Base-by-base conservation (phyloP, 2,329 filamentous ascomycete species). In the Westerdykella sp. region DNA sequence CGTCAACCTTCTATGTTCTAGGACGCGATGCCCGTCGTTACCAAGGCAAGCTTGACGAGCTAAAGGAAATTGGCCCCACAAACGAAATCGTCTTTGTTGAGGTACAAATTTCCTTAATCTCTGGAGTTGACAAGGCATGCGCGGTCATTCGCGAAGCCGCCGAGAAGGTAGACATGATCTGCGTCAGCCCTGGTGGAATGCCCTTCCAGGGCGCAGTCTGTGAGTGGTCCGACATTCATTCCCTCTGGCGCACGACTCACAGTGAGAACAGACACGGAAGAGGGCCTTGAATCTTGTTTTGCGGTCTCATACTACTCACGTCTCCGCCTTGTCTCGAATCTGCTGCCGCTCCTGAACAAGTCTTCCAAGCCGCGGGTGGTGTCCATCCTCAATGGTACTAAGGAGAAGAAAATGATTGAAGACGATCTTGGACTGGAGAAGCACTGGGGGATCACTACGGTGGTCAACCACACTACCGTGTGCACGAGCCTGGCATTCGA, bases 251-350 rank as follows among this genome's bases (percentile, higher is more conserved):
- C 40, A 42, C n/a, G 30, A 4, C 32, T 39, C 21, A 39, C 21
- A 12, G 6, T 21, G 13, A 59, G 32, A 7, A 21, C 18, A 60
- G 62, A 62, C 40, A 68, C 63, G 1, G 31, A 43, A 9, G 65
- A 69, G 45, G 56, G 55, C 23, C 52, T 68, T 4, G 55, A 69
- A n/a, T 34, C 41, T 3, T 51, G 43, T 32, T 46, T 62, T 25
- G 44, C 59, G 3, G 37, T 68, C 10, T 56, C 57, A 4, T 68
- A 64, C 51, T 66, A 58, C 42, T 48, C 60, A 3, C 58, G 65
- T 16, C 37, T 62, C 5, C 57, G 63, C 3, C 42, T 67, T 7
- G 41, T 61, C 21, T 51, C 44, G 6, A 64, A 64, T 32, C 54
- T 69, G 5, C 43, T 68, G 5, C 63, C 66, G 0, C 54, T 67